Evolutionary conservation across 2,329 filamentous ascomycete species (phyloP), one percentile per base, ranked within the genome.

Genomic region (Sclerotinia trifoliorum): DNA sequence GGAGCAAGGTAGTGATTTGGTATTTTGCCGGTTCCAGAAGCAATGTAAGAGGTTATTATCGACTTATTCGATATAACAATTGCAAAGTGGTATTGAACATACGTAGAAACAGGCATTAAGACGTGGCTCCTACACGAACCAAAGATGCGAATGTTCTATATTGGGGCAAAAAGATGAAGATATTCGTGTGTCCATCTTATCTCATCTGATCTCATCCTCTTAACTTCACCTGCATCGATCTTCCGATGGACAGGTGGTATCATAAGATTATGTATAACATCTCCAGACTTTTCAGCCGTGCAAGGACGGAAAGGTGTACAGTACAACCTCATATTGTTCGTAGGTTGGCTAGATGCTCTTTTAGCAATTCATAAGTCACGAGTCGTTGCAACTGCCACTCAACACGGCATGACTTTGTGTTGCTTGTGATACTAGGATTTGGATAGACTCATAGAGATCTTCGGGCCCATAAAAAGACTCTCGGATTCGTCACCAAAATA

Each of bases 201-300:
- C 65, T 67, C 65, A 67, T 67, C 56, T 67, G 56, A 67, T 67
- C 65, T 32, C 21, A 35, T 48, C 44, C 44, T 26, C 21, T 51
- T 46, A 17, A 62, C 35, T 62, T n/a, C 26, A 54, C 19, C 56
- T 67, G 65, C 39, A 61, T 54, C 29, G 65, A 62, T 52, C 55
- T 44, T 44, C 46, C 55, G 65, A 65, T 65, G 51, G 64, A 35
- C 29, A 58, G 42, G 51, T 46, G 19, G 42, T 58, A 48, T 54
- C 49, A 21, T 65, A n/a, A 55, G 64, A 56, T 57, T 51, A 51
- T 29, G 65, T 66, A 52, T 44, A 65, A 65, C 63, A 65, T 19
- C 19, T 32, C 24, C 24, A 62, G 46, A 32, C 60, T 26, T 51
- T 49, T 62, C 60, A 26, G 60, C 60, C n/a, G 46, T 49, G 58